Percentiles rank a stretch among this genome's conserved stretches.
Evolutionary conservation across 352 stramenopile genomes (phyloP).

Genomic region (Globisporangium nodosum): DNA sequence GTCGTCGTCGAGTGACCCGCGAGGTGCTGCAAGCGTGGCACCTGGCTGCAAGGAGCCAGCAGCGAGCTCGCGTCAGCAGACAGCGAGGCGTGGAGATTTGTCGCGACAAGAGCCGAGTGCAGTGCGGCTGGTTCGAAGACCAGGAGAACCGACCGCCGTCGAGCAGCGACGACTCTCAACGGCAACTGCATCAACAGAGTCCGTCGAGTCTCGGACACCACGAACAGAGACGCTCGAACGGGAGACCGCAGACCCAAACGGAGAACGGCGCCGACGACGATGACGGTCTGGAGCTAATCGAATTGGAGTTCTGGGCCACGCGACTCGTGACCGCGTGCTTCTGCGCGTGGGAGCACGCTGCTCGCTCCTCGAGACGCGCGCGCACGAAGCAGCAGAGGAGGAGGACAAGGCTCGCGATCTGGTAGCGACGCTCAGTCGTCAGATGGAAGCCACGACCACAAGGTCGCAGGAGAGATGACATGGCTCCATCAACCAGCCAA

Average conservation of each 20-base stretch:
- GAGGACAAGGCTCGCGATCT: not conserved
- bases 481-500: too few species aligned
- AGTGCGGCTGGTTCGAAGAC: not conserved
- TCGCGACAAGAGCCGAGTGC: not conserved
- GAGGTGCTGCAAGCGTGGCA: slow-evolving; percentile 4
- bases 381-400: not conserved
- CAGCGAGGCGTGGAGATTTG: too few species aligned
- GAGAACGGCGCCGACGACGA: not conserved
- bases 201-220: not conserved
- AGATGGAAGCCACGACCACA: too few species aligned
- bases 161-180: not conserved
- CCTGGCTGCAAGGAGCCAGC: not conserved
- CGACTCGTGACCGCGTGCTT: slow-evolving; percentile 4
- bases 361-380: not conserved
- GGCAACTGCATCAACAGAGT: not conserved
- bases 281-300: not conserved
- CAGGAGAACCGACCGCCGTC: slow-evolving; percentile 1
- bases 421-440: not conserved
- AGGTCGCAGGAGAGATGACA: too few species aligned
- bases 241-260: not conserved
- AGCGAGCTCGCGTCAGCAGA: not conserved
- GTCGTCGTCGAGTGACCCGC: not conserved
- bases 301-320: slow-evolving; percentile 3
- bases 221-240: not conserved
- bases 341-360: slow-evolving; percentile 8